phyloP scores from a whole-genome alignment of 2,329 filamentous ascomycete genomes.

The Furcasterigmium sp. region DNA sequence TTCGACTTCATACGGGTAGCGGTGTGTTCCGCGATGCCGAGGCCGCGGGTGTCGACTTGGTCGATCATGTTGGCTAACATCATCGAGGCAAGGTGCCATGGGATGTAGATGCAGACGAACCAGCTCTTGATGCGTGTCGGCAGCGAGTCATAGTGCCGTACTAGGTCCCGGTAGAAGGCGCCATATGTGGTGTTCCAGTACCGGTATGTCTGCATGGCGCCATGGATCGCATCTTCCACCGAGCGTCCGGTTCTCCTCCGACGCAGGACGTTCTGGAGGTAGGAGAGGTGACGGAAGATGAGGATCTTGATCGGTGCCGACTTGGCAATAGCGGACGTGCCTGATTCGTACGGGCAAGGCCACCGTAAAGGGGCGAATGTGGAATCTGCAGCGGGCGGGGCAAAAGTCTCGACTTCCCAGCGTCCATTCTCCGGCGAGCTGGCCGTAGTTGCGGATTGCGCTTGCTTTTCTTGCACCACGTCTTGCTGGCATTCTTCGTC shows the following conservation, averaged over 20 bases:
- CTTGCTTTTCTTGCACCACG: neutral
- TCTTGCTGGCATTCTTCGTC: constrained; percentile 31
- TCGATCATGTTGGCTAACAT: constrained; percentile 50
- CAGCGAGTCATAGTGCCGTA: constrained; percentile 41
- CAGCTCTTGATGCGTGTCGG: constrained; percentile 51
- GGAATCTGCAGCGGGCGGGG: constrained; percentile 19
- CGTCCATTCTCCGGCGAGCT: constrained; percentile 17
- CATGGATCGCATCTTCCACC: constrained; percentile 44
- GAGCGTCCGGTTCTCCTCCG: constrained; percentile 27
- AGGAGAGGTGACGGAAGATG: constrained; percentile 49
- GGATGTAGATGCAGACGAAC: constrained; percentile 51
- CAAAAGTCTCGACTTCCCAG: constrained; percentile 28
- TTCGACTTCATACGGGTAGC: constrained; percentile 18
- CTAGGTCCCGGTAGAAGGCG: constrained; percentile 45
- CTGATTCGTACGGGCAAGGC: constrained; percentile 50
- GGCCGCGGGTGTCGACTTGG: constrained; percentile 35
- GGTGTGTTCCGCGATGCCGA: constrained; percentile 20
- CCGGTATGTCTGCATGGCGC: constrained; percentile 43
- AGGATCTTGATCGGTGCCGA: constrained; percentile 55
- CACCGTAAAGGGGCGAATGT: constrained; percentile 29
- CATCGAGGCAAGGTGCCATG: constrained; percentile 53
- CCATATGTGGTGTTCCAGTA: constrained; percentile 50
- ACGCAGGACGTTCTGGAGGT: constrained; percentile 44
- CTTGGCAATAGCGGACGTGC: constrained; percentile 42
- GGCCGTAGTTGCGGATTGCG: neutral